A percentile compares a stretch with the other conserved stretches of the same genome.
Conservation (phyloP, 352 stramenopile genomes). For the Saprolegnia diclina region DNA sequence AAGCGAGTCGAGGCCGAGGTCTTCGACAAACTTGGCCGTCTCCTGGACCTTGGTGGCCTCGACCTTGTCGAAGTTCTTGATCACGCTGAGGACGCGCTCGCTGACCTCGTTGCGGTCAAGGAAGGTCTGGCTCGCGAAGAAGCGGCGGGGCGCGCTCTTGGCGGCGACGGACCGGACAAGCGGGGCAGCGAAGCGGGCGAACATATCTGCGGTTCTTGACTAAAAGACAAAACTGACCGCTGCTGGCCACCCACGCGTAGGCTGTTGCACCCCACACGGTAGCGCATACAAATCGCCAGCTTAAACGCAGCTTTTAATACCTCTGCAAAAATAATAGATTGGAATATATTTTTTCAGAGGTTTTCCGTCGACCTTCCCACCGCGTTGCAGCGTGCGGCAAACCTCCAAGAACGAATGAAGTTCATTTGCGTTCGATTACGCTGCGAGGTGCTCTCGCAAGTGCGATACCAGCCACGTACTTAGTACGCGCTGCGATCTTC, state of each 20-base stretch:
- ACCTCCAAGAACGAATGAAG: neutral
- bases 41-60: slow-evolving; percentile 90
- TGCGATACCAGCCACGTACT: too few species aligned
- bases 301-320: neutral
- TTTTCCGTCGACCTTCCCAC: too few species aligned
- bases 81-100: slow-evolving; percentile 94
- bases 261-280: neutral
- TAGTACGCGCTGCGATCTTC: too few species aligned
- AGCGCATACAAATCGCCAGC: neutral
- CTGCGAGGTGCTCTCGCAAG: too few species aligned
- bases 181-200: slow-evolving; percentile 53
- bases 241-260: neutral
- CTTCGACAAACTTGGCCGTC: slow-evolving; percentile 94
- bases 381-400: neutral
- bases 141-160: slow-evolving; percentile 40
- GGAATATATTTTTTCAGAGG: neutral
- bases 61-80: slow-evolving; percentile 99
- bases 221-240: slow-evolving; percentile 14
- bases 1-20: slow-evolving; percentile 98
- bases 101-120: slow-evolving; percentile 91
- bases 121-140: slow-evolving; percentile 73
- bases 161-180: slow-evolving; percentile 62
- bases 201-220: neutral
- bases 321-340: neutral
- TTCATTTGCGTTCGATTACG: neutral